Percentiles rank a stretch among this genome's conserved stretches.
Evolutionary conservation across 257 asterid genomes (phyloP).

Genomic region (Scutellaria minor): DNA sequence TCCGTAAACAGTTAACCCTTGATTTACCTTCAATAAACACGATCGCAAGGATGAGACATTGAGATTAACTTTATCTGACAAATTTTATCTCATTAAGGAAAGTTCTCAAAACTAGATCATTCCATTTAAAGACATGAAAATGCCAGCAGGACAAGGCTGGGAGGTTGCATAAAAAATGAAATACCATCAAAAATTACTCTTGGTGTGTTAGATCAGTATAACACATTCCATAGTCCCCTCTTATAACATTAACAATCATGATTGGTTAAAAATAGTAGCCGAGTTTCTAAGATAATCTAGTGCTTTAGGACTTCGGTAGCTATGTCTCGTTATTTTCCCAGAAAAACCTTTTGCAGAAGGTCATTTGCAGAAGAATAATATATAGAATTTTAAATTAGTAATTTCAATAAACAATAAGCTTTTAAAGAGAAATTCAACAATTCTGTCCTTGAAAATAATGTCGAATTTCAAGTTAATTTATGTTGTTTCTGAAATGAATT

Average conservation of each 20-base stretch:
- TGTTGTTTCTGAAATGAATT: too few species aligned
- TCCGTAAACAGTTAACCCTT: conserved; percentile 93
- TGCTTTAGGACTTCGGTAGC: background rate
- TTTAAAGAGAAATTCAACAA: background rate
- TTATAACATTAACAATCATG: background rate
- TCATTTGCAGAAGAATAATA: too few species aligned
- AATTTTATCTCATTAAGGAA: conserved; percentile 4
- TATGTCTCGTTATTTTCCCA: background rate
- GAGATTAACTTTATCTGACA: background rate
- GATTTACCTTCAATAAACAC: conserved; percentile 73
- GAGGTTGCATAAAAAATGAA: background rate
- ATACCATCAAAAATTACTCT: background rate
- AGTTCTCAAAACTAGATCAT: background rate
- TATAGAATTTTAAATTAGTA: too few species aligned
- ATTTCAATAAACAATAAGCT: too few species aligned
- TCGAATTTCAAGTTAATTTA: background rate
- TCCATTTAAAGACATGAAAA: conserved; percentile 9
- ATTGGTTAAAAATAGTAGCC: background rate
- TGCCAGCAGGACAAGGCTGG: conserved; percentile 10
- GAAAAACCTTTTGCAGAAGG: too few species aligned
- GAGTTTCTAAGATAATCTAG: background rate
- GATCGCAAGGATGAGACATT: conserved; percentile 17
- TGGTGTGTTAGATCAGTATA: background rate
- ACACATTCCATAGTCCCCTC: background rate
- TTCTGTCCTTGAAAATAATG: background rate